Percentiles rank a stretch among this genome's conserved stretches.
These are phyloP conservation scores for Mycena epipterygia DNA, from an alignment of 768 basidiomycete genomes.

Conservation along the genomic window DNA sequence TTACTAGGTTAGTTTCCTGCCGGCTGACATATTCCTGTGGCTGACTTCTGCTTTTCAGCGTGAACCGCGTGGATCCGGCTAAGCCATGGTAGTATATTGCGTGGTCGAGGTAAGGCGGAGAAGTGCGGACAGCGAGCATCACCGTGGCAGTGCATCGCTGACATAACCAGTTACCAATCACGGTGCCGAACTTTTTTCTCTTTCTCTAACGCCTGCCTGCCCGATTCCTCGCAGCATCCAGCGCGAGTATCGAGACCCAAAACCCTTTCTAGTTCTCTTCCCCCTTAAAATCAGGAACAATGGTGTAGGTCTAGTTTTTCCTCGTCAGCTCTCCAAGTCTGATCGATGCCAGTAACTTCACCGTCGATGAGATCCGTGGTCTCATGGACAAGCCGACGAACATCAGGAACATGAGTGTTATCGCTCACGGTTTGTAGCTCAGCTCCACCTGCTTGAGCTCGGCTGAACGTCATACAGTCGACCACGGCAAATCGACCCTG, in stretches of 20 bases:
- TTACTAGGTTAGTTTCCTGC: slow-evolving; percentile 8
- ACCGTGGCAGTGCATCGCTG: background rate
- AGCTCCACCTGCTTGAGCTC: slow-evolving; percentile 2
- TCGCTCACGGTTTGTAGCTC: slow-evolving; percentile 78
- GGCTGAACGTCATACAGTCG: slow-evolving; percentile 69
- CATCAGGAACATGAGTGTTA: slow-evolving; percentile 65
- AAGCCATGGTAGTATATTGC: background rate
- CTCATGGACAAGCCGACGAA: slow-evolving; percentile 94
- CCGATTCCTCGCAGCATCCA: slow-evolving; percentile 24
- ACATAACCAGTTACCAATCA: slow-evolving; percentile 3
- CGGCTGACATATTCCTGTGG: background rate
- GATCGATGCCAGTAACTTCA: slow-evolving; percentile 80
- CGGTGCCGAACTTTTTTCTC: slow-evolving; percentile 26
- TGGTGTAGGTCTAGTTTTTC: slow-evolving; percentile 71
- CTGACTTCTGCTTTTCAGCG: slow-evolving; percentile 7
- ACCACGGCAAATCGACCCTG: slow-evolving; percentile 99
- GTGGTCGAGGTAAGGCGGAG: background rate
- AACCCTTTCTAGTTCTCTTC: slow-evolving; percentile 29
- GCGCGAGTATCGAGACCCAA: slow-evolving; percentile 23
- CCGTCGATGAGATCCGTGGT: slow-evolving; percentile 78
- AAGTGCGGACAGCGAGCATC: no score
- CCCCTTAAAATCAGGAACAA: slow-evolving; percentile 67
- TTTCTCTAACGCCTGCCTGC: slow-evolving; percentile 9
- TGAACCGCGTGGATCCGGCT: background rate
- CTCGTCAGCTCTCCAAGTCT: slow-evolving; percentile 49